A percentile compares a stretch with the other conserved stretches of the same genome.
These are phyloP conservation scores for Ophiosphaerella narmari DNA, from an alignment of 2,329 filamentous ascomycete species.

Conservation along the genomic window DNA sequence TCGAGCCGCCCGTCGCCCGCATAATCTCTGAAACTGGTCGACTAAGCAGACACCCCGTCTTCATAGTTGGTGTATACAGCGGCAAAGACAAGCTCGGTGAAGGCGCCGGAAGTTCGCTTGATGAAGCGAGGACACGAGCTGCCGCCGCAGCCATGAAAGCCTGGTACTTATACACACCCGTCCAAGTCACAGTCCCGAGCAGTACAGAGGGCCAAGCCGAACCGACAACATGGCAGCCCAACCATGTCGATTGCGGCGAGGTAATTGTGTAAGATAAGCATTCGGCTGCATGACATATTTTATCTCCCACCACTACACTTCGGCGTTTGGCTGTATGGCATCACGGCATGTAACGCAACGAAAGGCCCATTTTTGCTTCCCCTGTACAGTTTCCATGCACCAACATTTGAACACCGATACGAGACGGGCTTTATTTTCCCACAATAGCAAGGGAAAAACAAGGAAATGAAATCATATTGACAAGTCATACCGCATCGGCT, in stretches of 20 bases:
- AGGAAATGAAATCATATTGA: too few relatives aligned
- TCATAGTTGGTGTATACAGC: slow-evolving; percentile 90
- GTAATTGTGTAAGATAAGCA: slow-evolving; percentile 50
- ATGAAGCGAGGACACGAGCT: slow-evolving; percentile 77
- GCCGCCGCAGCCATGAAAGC: slow-evolving; percentile 84
- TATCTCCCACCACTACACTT: slow-evolving; percentile 16
- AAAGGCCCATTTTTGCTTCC: too few relatives aligned
- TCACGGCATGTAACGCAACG: background rate
- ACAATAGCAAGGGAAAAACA: too few relatives aligned
- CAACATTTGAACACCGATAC: too few relatives aligned
- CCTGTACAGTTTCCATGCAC: too few relatives aligned
- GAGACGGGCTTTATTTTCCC: too few relatives aligned
- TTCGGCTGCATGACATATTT: background rate
- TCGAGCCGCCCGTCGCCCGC: slow-evolving; percentile 83
- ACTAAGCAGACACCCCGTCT: slow-evolving; percentile 82
- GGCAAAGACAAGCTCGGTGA: slow-evolving; percentile 91
- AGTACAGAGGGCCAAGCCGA: slow-evolving; percentile 48
- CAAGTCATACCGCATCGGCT: too few relatives aligned
- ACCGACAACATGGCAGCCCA: slow-evolving; percentile 56
- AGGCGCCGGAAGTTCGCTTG: slow-evolving; percentile 77
- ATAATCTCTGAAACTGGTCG: slow-evolving; percentile 91
- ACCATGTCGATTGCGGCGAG: slow-evolving; percentile 62
- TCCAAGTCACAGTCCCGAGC: slow-evolving; percentile 57
- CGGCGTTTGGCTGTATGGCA: slow-evolving; percentile 10
- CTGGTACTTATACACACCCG: slow-evolving; percentile 94